Evolutionary conservation across 306 rosid genomes (phyloP), one percentile per base, ranked within the genome.

Genomic region (Sicyos baderoa): DNA sequence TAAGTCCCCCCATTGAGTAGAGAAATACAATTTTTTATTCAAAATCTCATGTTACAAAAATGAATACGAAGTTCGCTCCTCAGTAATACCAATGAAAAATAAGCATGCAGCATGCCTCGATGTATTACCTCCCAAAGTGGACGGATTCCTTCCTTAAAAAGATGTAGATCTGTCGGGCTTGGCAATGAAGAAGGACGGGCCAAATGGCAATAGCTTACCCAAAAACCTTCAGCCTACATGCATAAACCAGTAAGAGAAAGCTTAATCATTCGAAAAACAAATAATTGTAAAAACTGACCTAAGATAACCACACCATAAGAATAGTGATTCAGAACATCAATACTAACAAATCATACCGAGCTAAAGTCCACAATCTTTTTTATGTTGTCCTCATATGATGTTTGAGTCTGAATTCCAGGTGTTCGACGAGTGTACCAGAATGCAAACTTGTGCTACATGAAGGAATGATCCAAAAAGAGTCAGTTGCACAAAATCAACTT

Each of bases 341-440:
- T 25, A 64, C 27, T 27, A 29, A 65, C 63, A 60, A 56, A 71
- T 61, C 83, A 57, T 77, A 89, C 98, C 76, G 98, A 83, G 68
- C 95, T 92, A 71, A 92, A 92, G 40, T 89, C 95, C 37, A 89
- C 88, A 40, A 89, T 87, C 80, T 85, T 92, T 87, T 89, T 92
- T 69, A 92, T 89, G 76, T 87, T 89, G 83, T 92, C 96, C 82
- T 92, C 96, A 7, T 92, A 92, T 9, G 97, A 81, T 44, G 91
- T 73, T 71, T 87, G 90, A 40, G 75, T 89, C 23, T 91, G 82
- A 75, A 89, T 81, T 71, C 97, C 98, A 9, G 91, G 98, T 40
- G 93, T 82, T 40, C 97, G 89, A 10, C 98, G 98, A 18, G 98
- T 93, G 87, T 89, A 93, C 98, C 98, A 89, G 63, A 89, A 82